Conservation (phyloP, 2,329 filamentous ascomycete genomes). For the Elsinoe necatrix region DNA sequence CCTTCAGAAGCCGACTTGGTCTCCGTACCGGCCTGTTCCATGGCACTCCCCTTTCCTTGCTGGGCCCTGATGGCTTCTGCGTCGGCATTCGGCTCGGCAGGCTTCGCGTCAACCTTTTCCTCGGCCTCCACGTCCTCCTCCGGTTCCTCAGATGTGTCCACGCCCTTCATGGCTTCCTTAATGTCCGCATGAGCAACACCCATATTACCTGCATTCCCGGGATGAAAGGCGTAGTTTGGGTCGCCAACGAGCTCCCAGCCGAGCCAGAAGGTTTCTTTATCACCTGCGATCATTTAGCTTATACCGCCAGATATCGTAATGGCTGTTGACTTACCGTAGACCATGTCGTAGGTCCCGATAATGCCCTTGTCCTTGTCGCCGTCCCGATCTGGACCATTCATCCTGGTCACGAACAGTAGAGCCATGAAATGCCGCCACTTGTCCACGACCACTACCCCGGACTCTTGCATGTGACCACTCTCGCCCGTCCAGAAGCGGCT, state of each 20-base stretch:
- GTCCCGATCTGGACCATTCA: constrained; percentile 40
- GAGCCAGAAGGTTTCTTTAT: constrained; percentile 45
- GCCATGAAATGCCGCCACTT: constrained; percentile 41
- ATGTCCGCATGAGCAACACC: constrained; percentile 24
- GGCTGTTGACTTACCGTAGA: constrained; percentile 23
- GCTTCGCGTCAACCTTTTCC: not conserved
- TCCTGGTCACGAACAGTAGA: constrained; percentile 34
- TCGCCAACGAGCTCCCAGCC: constrained; percentile 41
- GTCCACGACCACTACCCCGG: constrained; percentile 40
- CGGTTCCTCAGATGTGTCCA: not conserved
- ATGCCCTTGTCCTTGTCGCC: constrained; percentile 32
- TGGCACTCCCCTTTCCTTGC: not conserved
- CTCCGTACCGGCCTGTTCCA: not conserved
- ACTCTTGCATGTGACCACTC: constrained; percentile 37
- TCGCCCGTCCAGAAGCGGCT: constrained; percentile 32
- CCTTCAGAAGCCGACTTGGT: not conserved
- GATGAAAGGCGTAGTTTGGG: constrained; percentile 37
- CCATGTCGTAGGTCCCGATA: constrained; percentile 40
- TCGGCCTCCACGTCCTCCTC: not conserved
- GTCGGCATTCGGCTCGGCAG: not conserved
- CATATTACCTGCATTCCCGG: constrained; percentile 33
- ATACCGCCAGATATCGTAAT: constrained; percentile 34
- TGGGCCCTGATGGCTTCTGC: not conserved
- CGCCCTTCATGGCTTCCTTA: constrained; percentile 4
- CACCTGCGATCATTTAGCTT: constrained; percentile 31